Base-by-base conservation (phyloP, 306 rosid genomes). In the Adenanthera pavonina region DNA sequence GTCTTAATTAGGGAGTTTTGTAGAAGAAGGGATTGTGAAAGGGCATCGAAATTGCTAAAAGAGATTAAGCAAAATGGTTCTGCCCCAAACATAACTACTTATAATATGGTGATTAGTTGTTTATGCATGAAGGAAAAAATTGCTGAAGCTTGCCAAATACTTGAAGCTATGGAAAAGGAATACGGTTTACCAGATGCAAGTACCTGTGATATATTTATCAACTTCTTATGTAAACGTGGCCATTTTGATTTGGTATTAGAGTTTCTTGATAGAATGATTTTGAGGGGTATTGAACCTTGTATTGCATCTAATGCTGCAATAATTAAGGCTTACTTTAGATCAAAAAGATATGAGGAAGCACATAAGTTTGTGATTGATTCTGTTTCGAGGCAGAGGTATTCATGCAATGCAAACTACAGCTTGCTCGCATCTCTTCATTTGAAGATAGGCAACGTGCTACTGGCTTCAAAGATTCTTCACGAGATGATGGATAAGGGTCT, bases 401-500 rank as follows among this genome's bases (percentile, higher is more conserved):
- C 92, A 15, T 72, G 82, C 81, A 94, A 80, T 81, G 83, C 66
- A 62, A 84, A 77, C 75, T 91, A 87, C 84, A 87, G 88, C 84
- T 84, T 90, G 76, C 97, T 94, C 59, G 97, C 94, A 69, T 78
- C 80, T 43, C 97, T 92, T 84, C 81, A 90, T 83, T 79, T 85
- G 86, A 88, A 91, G 64, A 85, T 79, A 71, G 94, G 89, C 44
- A 78, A 87, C 43, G 77, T 83, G 52, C 78, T 81, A 16, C 44
- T 76, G 69, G 90, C 98, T 47, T 78, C 66, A 11, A 84, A 68
- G 69, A 78, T 92, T 84, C 86, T 94, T 43, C 53, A 48, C 8
- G 92, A 92, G 78, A 86, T 94, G 97, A 90, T 91, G 83, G 82
- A 83, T 69, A 93, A 36, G 69, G 98, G 93, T 74, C 87, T 94